These are phyloP conservation scores for Chloris gayana DNA, from an alignment of 176 grass and related monocot genomes.

Conservation along the genomic window DNA sequence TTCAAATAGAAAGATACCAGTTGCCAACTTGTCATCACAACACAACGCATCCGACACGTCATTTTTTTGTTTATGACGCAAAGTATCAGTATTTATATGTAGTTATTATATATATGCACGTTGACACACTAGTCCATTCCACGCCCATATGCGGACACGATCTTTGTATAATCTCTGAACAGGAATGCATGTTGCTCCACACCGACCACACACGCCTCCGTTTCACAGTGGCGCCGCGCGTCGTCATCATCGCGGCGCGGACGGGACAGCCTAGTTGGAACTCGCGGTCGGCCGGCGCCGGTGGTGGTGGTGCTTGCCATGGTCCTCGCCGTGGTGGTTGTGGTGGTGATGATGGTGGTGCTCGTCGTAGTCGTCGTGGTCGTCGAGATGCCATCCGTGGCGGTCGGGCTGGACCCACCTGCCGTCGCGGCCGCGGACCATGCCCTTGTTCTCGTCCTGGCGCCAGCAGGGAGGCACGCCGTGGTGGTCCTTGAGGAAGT, in stretches of 20 bases:
- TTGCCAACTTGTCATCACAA: no score
- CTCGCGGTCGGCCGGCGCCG: no score
- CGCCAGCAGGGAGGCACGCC: constrained; percentile 71
- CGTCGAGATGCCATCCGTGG: constrained; percentile 42
- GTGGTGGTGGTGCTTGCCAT: constrained; percentile 2
- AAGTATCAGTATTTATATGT: not conserved
- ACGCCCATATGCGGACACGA: not conserved
- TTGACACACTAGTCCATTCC: not conserved
- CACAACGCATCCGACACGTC: no score
- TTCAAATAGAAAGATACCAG: no score
- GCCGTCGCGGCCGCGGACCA: constrained; percentile 54
- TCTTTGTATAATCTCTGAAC: not conserved
- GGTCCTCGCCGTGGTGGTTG: constrained; percentile 26
- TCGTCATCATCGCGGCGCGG: not conserved
- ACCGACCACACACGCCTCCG: not conserved
- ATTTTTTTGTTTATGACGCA: not conserved
- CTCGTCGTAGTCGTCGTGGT: constrained; percentile 39
- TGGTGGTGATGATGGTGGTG: constrained; percentile 25
- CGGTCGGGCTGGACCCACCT: constrained; percentile 77
- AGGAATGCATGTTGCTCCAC: not conserved
- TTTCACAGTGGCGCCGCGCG: not conserved
- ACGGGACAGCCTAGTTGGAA: not conserved
- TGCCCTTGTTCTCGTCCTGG: constrained; percentile 92
- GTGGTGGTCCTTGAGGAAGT: constrained; percentile 81
- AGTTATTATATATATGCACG: not conserved